These are phyloP conservation scores for Trichoderma reesei DNA, from an alignment of 495 filamentous ascomycete species.

Conservation along the genomic window DNA sequence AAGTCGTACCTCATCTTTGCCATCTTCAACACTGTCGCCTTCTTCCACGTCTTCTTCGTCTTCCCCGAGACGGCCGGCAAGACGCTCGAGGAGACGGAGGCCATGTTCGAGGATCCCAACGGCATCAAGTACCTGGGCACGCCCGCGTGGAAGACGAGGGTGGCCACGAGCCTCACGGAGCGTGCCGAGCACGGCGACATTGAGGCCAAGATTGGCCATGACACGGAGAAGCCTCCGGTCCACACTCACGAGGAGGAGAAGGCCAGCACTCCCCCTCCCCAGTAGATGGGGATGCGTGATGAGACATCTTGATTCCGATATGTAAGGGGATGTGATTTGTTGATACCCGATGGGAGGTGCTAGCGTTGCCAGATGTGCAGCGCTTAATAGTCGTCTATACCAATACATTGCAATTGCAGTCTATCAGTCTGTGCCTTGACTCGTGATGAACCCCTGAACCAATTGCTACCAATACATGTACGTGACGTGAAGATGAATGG, in stretches of 20 bases:
- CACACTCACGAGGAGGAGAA: slow-evolving; percentile 4
- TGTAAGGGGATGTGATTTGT: neutral
- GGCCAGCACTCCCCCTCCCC: neutral
- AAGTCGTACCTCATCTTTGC: slow-evolving; percentile 62
- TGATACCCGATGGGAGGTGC: neutral
- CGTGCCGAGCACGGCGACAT: slow-evolving; percentile 4
- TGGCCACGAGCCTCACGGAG: neutral
- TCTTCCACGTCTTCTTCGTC: slow-evolving; percentile 59
- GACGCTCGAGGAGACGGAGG: slow-evolving; percentile 61
- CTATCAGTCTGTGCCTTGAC: neutral
- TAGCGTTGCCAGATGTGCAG: neutral
- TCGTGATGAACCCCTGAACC: neutral
- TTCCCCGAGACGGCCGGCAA: slow-evolving; percentile 73
- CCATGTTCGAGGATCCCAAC: slow-evolving; percentile 29
- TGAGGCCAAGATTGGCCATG: neutral
- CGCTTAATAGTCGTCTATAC: slow-evolving; percentile 5
- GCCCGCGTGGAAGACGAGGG: slow-evolving; percentile 9
- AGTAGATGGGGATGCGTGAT: neutral
- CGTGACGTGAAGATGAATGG: no score
- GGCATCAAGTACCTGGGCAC: slow-evolving; percentile 7
- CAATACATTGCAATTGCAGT: slow-evolving; percentile 1
- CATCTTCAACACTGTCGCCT: slow-evolving; percentile 58
- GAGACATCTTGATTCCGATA: neutral
- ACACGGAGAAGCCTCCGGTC: slow-evolving; percentile 6
- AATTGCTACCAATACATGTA: no score